Base-by-base conservation (phyloP, 768 basidiomycete genomes). In the Macrolepiota dolichaula region DNA sequence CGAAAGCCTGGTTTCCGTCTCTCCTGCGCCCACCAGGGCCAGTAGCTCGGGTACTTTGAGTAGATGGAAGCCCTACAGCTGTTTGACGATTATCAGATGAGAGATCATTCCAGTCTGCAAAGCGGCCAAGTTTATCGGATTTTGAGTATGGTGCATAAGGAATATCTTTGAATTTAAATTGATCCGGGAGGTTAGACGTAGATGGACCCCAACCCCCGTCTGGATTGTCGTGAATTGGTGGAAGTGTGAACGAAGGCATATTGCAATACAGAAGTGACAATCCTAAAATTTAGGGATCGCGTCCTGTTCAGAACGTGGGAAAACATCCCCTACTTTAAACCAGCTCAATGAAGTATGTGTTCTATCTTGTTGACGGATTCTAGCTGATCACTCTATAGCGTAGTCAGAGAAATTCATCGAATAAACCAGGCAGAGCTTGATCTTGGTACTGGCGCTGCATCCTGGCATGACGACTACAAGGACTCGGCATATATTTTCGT, bases 101-200 rank as follows among this genome's bases (percentile, higher is more conserved):
- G 25, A 85, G 75, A 72, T 94, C 92, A 74, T 94, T 93, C 96
- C 96, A 99, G 79, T 99, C 96, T 51, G 96, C 96, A 70, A 99
- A 92, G 56, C 96, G 89, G 56, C 94, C 94, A 59, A 99, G 88
- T 75, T 98, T 98, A 81, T 99, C 97, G 38, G 93, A 88, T 85
- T 99, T 99, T 76, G 94, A 94, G 82, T 93, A 98, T 4, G 96
- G 96, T 0, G 96, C 96, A 71, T 98, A 99, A 50, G 97, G 97
- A 62, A 98, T 97, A 68, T 98, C 97, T 75, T 93, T 94, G 84
- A 97, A 97, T 76, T 96, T 95, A 78, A 96, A 98, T 64, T 94
- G 88, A 49, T 89, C 81, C 1, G 96, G 95, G 22, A 96, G 78
- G 73, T 91, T 89, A n/a, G 70, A 81, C 0, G 88, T 83, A 3